Base-by-base conservation (phyloP, 176 grass and related monocot species). In the Eleusine coracana region DNA sequence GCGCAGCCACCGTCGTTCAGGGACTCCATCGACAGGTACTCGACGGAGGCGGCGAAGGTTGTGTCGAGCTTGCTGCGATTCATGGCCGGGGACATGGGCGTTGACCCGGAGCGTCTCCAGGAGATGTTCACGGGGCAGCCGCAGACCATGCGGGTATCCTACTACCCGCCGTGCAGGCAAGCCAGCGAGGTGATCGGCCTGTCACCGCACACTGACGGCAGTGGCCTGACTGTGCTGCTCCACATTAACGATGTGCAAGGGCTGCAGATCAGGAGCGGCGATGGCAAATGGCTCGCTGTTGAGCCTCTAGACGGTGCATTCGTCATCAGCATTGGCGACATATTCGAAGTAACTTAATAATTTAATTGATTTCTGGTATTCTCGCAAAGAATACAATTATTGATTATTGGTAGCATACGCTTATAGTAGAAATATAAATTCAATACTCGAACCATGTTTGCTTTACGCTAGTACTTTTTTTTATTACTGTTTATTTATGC, bases 141-240 rank as follows among this genome's bases (percentile, higher is more conserved):
- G 54, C 92, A 94, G 70, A 74, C 46, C 62, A 71, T 94, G 18
- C 85, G 76, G 84, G 83, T 87, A 27, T 78, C 85, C 21, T 81
- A 94, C 79, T 94, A 94, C 28, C 88, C 88, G 3, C 77, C 88
- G 39, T 94, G 91, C 65, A 69, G 44, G 5, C 74, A 83, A 10
- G 50, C 74, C 10, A 68, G 71, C 50, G 29, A 90, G 23, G 88
- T 94, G 31, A 25, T 93, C 6, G 91, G 91, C 15, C 71, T 93
- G 10, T 90, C 85, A 29, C 91, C 88, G n/a, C 91, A 93, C 78
- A 85, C 91, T 15, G 88, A 93, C 80, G 82, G 17, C 1, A 34
- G 17, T 31, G 77, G 46, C 40, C 2, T 90, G 6, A 85, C 91
- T 16, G 11, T 93, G n/a, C 77, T 90, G 28, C 78, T 88, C n/a